Base-by-base conservation (phyloP, 495 filamentous ascomycete species). In the Podospora pseudoanserina region DNA sequence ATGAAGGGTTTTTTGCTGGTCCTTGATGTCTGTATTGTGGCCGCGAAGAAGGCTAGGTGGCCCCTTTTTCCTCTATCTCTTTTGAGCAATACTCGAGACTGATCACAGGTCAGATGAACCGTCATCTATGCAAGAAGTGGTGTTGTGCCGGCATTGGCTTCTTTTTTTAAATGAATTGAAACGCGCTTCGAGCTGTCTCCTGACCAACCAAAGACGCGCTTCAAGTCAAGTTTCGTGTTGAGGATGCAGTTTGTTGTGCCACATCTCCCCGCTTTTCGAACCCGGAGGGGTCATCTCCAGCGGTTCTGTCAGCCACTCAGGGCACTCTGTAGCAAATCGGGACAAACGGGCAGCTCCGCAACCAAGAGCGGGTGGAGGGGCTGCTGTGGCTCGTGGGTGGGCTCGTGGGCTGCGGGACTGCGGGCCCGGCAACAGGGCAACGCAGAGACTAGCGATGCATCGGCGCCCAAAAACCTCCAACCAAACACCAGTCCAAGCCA, bases 141-240 rank as follows among this genome's bases (percentile, higher is more conserved):
- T 68, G 67, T 64, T 57, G 60, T 69, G 56, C 61, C 70, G 68
- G 75, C 62, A 71, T 73, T 72, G 66, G 72, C 68, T 74, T 67
- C 70, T 72, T 70, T 77, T 72, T 71, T 70, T 74, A 77, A 74
- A 75, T 74, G 67, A 67, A 77, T 68, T 73, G 73, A 74, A 73
- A 73, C 75, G 72, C 75, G 72, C 75, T 70, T 72, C 63, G 57
- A 60, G 44, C 23, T 60, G 64, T 54, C 59, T 65, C 66, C 65
- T 58, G 68, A 71, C 76, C 76, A 78, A 77, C 74, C 73, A 74
- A 44, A 55, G n/a, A 54, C 74, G 70, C 71, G 74, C 75, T 68
- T 74, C 74, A 49, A 73, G 58, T 55, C 70, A 39, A 66, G 75
- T 78, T 76, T 77, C 72, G 77, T 71, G 74, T 70, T 27, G 39